phyloP scores from a whole-genome alignment of 1,284 basidiomycete genomes.

The Lignosus rhinocerotis region DNA sequence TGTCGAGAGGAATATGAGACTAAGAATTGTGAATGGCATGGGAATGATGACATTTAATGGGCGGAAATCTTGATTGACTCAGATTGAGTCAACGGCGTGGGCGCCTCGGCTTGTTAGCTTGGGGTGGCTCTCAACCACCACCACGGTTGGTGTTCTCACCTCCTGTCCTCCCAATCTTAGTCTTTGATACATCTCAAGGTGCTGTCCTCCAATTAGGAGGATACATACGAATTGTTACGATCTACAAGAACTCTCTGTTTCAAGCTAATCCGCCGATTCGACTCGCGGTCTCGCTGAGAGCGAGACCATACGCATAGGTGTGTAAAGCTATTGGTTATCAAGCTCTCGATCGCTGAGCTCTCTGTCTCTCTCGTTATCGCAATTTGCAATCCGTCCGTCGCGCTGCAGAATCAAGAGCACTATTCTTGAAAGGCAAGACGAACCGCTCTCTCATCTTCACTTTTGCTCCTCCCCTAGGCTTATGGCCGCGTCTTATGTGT shows the following conservation, averaged over 20 bases:
- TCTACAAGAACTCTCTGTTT: not conserved
- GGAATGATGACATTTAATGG: too few species aligned
- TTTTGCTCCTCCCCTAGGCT: too few species aligned
- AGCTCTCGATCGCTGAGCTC: constrained; percentile 6
- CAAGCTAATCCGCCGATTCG: not conserved
- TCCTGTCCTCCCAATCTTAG: not conserved
- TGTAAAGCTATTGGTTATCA: not conserved
- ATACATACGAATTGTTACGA: not conserved
- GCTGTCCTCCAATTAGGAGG: too few species aligned
- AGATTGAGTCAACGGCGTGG: too few species aligned
- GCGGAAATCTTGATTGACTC: too few species aligned
- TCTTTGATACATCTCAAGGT: not conserved
- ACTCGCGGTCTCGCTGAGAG: not conserved
- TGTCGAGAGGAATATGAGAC: too few species aligned
- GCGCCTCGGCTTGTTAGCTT: not conserved
- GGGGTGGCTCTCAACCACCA: constrained; percentile 13
- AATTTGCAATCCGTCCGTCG: not conserved
- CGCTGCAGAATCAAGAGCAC: constrained; percentile 3
- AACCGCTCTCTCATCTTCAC: not conserved
- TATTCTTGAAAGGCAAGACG: not conserved
- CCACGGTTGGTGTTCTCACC: not conserved
- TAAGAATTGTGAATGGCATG: too few species aligned
- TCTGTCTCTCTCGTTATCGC: not conserved
- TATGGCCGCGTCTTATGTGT: constrained; percentile 30
- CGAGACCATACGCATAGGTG: constrained; percentile 7